Evolutionary conservation across 176 grass and related monocot genomes (phyloP).

Genomic region (Oryza longistaminata): DNA sequence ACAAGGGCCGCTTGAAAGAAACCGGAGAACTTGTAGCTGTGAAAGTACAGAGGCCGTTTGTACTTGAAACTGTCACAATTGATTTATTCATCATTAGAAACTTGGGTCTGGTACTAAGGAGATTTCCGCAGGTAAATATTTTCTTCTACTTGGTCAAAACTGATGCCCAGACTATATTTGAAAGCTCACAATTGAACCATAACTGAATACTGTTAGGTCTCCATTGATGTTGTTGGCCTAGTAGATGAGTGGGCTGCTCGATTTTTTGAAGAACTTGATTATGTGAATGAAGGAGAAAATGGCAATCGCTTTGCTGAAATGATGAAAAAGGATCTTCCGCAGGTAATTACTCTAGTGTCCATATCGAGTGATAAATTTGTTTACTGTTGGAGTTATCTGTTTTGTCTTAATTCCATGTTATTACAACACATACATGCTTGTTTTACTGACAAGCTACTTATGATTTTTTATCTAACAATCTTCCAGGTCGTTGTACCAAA

Average conservation of each 20-base stretch:
- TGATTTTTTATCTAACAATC: constrained; percentile 12
- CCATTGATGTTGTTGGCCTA: constrained; percentile 93
- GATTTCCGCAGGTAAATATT: constrained; percentile 78
- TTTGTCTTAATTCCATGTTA: neutral
- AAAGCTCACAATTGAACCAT: neutral
- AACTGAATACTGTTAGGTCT: constrained; percentile 50
- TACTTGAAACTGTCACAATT: constrained; percentile 90
- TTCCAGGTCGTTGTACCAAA: constrained; percentile 90
- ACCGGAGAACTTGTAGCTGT: constrained; percentile 90
- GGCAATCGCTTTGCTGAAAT: constrained; percentile 79
- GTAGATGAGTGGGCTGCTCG: constrained; percentile 96
- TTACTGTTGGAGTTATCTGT: neutral
- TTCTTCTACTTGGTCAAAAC: neutral
- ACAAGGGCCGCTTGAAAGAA: constrained; percentile 95
- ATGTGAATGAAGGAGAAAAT: constrained; percentile 98
- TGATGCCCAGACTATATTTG: neutral
- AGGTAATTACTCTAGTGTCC: constrained; percentile 47
- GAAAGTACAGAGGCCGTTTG: constrained; percentile 94
- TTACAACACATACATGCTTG: neutral
- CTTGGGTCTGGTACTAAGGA: constrained; percentile 77
- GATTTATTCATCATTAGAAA: constrained; percentile 95
- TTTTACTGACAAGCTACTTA: neutral
- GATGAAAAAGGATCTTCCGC: constrained; percentile 95
- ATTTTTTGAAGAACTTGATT: constrained; percentile 99
- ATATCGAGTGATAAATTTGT: neutral